phyloP scores from a whole-genome alignment of 2,329 filamentous ascomycete species.

The Penicillium expansum region DNA sequence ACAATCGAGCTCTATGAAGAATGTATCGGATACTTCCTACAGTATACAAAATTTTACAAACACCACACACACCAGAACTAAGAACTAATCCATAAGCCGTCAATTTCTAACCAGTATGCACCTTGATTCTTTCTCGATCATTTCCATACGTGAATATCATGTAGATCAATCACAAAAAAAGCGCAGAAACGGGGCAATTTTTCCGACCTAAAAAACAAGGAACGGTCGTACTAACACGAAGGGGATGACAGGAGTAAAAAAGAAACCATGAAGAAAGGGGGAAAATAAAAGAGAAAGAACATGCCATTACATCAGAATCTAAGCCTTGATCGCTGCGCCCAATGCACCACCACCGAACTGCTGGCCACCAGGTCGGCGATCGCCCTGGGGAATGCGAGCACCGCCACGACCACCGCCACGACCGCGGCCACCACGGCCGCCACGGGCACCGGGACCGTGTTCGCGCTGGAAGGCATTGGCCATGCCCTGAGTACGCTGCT shows the following conservation, averaged over 20 bases:
- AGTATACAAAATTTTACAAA: not conserved
- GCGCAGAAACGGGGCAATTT: conserved; percentile 18
- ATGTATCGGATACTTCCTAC: not conserved
- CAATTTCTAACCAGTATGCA: conserved; percentile 15
- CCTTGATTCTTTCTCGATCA: conserved; percentile 15
- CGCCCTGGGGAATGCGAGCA: conserved; percentile 38
- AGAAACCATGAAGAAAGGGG: conserved; percentile 20
- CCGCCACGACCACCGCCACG: conserved; percentile 40
- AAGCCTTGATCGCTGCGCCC: conserved; percentile 52
- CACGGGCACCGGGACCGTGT: conserved; percentile 69
- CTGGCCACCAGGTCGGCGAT: conserved; percentile 48
- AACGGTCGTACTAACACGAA: conserved; percentile 12
- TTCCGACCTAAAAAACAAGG: conserved; percentile 14
- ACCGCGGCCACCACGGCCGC: conserved; percentile 57
- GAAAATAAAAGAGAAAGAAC: conserved; percentile 23
- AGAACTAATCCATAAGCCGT: conserved; percentile 13
- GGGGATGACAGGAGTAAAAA: conserved; percentile 18
- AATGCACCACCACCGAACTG: conserved; percentile 52
- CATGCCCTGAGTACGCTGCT: conserved; percentile 94
- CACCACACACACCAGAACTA: not conserved
- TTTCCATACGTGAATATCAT: conserved; percentile 18
- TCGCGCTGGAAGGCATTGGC: conserved; percentile 93
- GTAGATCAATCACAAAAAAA: conserved; percentile 13
- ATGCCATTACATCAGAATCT: conserved; percentile 39
- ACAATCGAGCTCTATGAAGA: not conserved